Base-by-base conservation (phyloP, 352 stramenopile genomes). In the Phytophthora tubulina region DNA sequence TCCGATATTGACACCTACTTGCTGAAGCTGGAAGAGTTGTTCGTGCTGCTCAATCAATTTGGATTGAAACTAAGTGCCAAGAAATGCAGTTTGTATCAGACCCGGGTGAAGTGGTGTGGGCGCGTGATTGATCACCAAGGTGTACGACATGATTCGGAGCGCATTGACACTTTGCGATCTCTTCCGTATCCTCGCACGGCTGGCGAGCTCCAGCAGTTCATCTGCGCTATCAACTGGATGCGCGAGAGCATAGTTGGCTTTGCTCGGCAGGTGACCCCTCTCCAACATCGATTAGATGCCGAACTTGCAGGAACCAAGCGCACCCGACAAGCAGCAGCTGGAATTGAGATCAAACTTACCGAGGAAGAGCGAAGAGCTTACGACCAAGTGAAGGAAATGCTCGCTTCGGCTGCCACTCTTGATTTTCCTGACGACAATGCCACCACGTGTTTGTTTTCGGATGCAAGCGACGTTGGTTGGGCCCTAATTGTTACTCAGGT, bases 1-100 rank as follows among this genome's bases (percentile, higher is more conserved):
- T 30, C 46, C 0, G 59, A 73, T 51, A 61, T 74, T 6, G 64
- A 70, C 2, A 56, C 31, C 13, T 80, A 75, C 35, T n/a, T 78
- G 2, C 14, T 45, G 0, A 73, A 70, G 17, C 50, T 76, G 4
- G 62, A 48, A 2, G 42, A 76, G 33, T 32, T 80, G 0, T 67
- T 13, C 72, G 2, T 15, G 15, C 15, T 48, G 41, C 15, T 48
- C 6, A 46, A 80, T 17, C 4, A 59, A 3, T 73, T 70, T 41
- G 70, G 72, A 5, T 11, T 58, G 6, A 58, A 58, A 14, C 15
- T 58, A 9, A 46, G 51, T 30, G 51, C n/a, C 2, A 58, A 45
- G 35, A 58, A 46, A 9, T 46, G 5, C 3, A 36, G 35, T 35
- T n/a, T 58, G 6, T 57, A 57, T 8, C 32, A 57, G n/a, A 44